phyloP scores from a whole-genome alignment of 192 early-diverging fungal genomes.

The Rhizoclosmatium sp. region DNA sequence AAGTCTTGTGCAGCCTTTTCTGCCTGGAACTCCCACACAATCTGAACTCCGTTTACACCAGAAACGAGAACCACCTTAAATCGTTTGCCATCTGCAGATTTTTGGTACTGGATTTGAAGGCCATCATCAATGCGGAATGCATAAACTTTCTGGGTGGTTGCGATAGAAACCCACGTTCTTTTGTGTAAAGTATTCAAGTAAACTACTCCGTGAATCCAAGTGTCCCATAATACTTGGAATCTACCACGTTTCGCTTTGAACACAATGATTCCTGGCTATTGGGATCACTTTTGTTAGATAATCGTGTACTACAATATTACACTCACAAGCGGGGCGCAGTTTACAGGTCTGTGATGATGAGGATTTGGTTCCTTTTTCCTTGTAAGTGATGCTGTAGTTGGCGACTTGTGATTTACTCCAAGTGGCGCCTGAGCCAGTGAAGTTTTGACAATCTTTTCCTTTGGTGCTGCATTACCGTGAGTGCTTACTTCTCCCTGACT shows the following conservation, averaged over 20 bases:
- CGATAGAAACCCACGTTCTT: not conserved
- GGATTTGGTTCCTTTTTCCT: too few relatives aligned
- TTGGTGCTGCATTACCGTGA: too few relatives aligned
- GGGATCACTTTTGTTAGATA: not conserved
- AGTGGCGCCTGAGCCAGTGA: not conserved
- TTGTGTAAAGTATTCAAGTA: slow-evolving; percentile 6
- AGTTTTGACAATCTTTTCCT: not conserved
- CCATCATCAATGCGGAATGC: not conserved
- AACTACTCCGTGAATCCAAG: not conserved
- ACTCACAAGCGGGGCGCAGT: not conserved
- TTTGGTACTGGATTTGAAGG: not conserved
- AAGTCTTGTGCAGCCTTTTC: too few relatives aligned
- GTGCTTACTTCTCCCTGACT: too few relatives aligned
- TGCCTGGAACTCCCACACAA: too few relatives aligned
- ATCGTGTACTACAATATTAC: not conserved
- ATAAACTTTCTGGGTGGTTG: not conserved
- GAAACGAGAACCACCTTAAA: too few relatives aligned
- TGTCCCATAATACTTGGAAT: not conserved
- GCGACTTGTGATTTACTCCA: not conserved
- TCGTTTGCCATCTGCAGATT: not conserved
- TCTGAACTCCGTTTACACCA: too few relatives aligned
- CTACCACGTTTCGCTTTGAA: not conserved
- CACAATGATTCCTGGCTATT: not conserved
- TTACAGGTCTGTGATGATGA: too few relatives aligned
- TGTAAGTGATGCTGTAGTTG: not conserved